phyloP scores from a whole-genome alignment of 306 rosid species.

The Medicago lupulina region DNA sequence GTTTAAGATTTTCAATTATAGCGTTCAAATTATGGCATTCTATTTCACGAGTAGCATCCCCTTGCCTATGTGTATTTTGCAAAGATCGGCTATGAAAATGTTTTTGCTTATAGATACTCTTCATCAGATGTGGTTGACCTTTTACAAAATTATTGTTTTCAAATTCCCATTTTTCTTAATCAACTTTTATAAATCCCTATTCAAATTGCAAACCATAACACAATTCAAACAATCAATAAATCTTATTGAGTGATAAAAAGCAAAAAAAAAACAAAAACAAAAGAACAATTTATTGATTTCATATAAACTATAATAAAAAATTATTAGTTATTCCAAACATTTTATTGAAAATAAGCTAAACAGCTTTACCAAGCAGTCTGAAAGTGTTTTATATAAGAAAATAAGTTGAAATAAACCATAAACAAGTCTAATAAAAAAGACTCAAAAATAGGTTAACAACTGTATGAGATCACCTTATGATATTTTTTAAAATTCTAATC shows the following conservation, averaged over 20 bases:
- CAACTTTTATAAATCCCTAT: conserved; percentile 86
- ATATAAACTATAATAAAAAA: too few species aligned
- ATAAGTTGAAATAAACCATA: too few species aligned
- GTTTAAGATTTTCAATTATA: conserved; percentile 62
- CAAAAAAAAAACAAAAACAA: neutral
- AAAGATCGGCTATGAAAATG: conserved; percentile 88
- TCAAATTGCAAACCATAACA: conserved; percentile 30
- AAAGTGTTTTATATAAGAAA: too few species aligned
- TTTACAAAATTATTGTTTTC: conserved; percentile 78
- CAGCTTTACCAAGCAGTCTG: neutral
- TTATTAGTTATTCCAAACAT: too few species aligned
- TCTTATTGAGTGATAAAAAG: neutral
- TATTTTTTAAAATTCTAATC: too few species aligned
- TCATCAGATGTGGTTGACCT: conserved; percentile 75
- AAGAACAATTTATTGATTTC: too few species aligned
- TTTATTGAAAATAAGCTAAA: neutral
- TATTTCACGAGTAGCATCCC: too few species aligned
- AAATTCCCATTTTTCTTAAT: conserved; percentile 92
- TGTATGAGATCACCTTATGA: too few species aligned
- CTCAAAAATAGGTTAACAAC: too few species aligned
- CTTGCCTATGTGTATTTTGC: conserved; percentile 62
- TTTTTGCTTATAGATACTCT: conserved; percentile 78
- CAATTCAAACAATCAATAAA: conserved; percentile 28
- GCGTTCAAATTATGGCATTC: conserved; percentile 57
- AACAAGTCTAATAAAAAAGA: too few species aligned